These are phyloP conservation scores for Eremothecium coryli DNA, from an alignment of 1,139 yeast species.

Conservation along the genomic window DNA sequence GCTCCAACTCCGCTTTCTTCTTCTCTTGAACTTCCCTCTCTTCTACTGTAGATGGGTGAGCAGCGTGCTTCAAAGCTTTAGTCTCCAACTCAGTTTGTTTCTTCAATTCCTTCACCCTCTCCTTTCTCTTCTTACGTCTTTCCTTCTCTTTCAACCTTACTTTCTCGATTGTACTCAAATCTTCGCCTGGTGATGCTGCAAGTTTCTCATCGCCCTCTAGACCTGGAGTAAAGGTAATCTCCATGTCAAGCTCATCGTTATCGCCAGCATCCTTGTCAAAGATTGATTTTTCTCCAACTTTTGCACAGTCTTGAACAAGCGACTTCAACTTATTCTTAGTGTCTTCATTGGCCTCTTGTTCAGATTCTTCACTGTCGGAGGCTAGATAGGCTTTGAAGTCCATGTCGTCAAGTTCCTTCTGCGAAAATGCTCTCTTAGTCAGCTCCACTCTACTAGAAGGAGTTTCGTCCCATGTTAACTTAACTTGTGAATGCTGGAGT, in stretches of 20 bases:
- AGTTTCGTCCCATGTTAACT: constrained; percentile 96
- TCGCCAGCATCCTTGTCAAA: constrained; percentile 33
- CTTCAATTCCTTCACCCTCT: constrained; percentile 53
- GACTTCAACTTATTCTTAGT: constrained; percentile 56
- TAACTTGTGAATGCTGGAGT: constrained; percentile 84
- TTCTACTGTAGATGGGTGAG: constrained; percentile 14
- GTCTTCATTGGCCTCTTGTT: constrained; percentile 35
- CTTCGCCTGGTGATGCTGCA: constrained; percentile 36
- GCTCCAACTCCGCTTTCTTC: constrained; percentile 59
- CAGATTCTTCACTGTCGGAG: constrained; percentile 63
- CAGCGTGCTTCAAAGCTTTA: constrained; percentile 27
- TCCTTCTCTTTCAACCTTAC: constrained; percentile 87
- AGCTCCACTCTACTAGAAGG: constrained; percentile 82
- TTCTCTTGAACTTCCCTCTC: constrained; percentile 31
- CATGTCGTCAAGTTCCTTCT: constrained; percentile 90
- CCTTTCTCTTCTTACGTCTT: constrained; percentile 74
- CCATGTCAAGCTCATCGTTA: constrained; percentile 80
- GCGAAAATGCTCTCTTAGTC: constrained; percentile 74
- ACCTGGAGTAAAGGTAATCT: constrained; percentile 91
- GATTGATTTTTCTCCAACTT: constrained; percentile 31
- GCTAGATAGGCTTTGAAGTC: constrained; percentile 94
- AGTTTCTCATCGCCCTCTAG: constrained; percentile 40
- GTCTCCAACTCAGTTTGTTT: constrained; percentile 38
- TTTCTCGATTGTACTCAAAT: constrained; percentile 72
- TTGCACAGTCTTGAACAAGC: constrained; percentile 43